Evolutionary conservation across 1,284 basidiomycete species (phyloP).

Genomic region (Leccinum angustisporum): DNA sequence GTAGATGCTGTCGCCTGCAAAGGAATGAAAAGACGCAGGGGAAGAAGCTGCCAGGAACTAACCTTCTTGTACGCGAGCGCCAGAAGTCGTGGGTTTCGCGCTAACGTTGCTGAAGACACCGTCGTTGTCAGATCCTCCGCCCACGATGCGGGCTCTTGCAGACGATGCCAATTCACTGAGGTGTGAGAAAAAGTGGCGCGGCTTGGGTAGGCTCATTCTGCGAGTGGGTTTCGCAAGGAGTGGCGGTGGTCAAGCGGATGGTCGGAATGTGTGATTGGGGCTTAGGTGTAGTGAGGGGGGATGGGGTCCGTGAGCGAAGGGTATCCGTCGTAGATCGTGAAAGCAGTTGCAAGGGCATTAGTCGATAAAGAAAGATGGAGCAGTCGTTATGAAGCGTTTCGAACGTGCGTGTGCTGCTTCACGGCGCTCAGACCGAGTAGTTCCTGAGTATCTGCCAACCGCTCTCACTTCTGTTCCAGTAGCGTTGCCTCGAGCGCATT

Average conservation of each 20-base stretch:
- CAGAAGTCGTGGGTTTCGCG: conserved; percentile 75
- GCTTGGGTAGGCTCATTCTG: conserved; percentile 36
- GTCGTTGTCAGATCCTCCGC: conserved; percentile 81
- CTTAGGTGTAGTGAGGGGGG: conserved; percentile 31
- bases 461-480: no score
- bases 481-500: no score
- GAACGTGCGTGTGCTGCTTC: conserved; percentile 3
- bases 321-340: conserved; percentile 32
- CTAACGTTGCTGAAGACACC: conserved; percentile 97
- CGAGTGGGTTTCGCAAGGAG: conserved; percentile 53
- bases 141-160: conserved; percentile 38
- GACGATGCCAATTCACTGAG: conserved; percentile 42
- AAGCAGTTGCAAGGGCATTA: conserved; percentile 33
- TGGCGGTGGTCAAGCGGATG: conserved; percentile 67
- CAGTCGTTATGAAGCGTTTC: conserved; percentile 14
- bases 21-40: neutral
- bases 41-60: conserved; percentile 17
- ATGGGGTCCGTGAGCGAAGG: conserved; percentile 29
- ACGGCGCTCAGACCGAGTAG: no score
- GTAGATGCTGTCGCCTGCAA: conserved; percentile 66
- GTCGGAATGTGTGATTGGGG: conserved; percentile 48
- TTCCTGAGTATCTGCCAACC: no score
- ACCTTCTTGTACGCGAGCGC: conserved; percentile 66
- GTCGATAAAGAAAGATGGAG: conserved; percentile 16
- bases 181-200: conserved; percentile 41